Base-by-base conservation (phyloP, 2,329 filamentous ascomycete species). In the Arthrobotrys sphaeroides region DNA sequence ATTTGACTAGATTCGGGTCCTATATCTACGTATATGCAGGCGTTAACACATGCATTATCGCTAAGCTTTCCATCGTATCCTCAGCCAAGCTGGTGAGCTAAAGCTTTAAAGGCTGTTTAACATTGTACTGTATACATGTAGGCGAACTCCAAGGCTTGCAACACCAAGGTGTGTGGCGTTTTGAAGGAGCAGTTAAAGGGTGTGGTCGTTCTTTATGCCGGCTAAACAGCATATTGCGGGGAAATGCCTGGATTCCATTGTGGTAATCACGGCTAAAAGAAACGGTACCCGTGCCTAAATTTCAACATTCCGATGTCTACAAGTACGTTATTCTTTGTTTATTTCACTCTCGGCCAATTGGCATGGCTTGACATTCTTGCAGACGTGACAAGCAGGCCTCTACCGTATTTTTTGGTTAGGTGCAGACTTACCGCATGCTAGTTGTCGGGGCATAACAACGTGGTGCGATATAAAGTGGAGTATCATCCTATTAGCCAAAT, bases 251-350 rank as follows among this genome's bases (percentile, higher is more conserved):
- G 36, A 38, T 31, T 33, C 33, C 20, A 42, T 22, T 4, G 47
- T 55, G 49, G 47, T 28, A 45, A 43, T 26, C 4, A 49, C 47
- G 67, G 67, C 57, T 64, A 59, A 68, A 75, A 16, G 6, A 59
- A 49, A 64, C 72, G 64, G 72, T 59, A 57, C 33, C 64, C 72
- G 55, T 75, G 72, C 72, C 72, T 74, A 74, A 73, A 61, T 73
- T 4, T 45, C 42, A 42, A 69, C 55, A 59, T 60, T 51, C 53
- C 66, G 55, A 68, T n/a, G 26, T 20, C 20, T 24, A 62, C 31
- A 24, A 13, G 18, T 13, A n/a, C n/a, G 3, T 9, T 45, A 47
- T 72, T 31, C 12, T 33, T 53, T 36, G 13, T 47, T 67, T 12
- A 24, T 6, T 53, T 42, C 38, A 1, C 12, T 13, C 16, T 70